Percentiles rank a stretch among this genome's conserved stretches.
These are phyloP conservation scores for Candida hungchunana DNA, from an alignment of 805 yeast species.

Conservation along the genomic window DNA sequence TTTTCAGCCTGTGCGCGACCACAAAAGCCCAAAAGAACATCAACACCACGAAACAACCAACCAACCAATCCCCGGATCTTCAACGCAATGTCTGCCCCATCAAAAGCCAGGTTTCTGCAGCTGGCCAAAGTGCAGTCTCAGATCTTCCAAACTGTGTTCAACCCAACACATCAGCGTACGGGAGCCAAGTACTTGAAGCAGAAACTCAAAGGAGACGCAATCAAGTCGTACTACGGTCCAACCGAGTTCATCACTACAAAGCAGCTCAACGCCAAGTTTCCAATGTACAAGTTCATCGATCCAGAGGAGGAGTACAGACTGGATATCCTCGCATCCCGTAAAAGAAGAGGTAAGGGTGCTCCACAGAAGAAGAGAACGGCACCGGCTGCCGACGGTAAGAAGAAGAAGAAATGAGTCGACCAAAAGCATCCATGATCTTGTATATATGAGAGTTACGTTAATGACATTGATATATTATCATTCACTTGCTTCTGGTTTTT, in stretches of 20 bases:
- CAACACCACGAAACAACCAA: no score
- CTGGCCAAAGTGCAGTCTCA: constrained; percentile 57
- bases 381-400: constrained; percentile 33
- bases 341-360: constrained; percentile 86
- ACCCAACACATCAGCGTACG: constrained; percentile 68
- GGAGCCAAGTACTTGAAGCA: constrained; percentile 68
- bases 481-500: no score
- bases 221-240: constrained; percentile 71
- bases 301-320: constrained; percentile 69
- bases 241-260: constrained; percentile 61
- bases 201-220: constrained; percentile 68
- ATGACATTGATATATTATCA: no score
- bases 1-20: no score
- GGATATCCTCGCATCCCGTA: constrained; percentile 39
- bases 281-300: constrained; percentile 48
- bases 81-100: constrained; percentile 29
- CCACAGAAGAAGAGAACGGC: constrained; percentile 66
- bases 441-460: background rate
- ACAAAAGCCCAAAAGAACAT: no score
- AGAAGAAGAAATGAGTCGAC: constrained; percentile 33
- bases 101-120: constrained; percentile 46
- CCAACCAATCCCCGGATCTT: background rate
- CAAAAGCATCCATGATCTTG: background rate
- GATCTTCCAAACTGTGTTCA: constrained; percentile 55
- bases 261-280: constrained; percentile 51